Conservation (phyloP, 768 basidiomycete genomes). For the Lentinula lateritia region DNA sequence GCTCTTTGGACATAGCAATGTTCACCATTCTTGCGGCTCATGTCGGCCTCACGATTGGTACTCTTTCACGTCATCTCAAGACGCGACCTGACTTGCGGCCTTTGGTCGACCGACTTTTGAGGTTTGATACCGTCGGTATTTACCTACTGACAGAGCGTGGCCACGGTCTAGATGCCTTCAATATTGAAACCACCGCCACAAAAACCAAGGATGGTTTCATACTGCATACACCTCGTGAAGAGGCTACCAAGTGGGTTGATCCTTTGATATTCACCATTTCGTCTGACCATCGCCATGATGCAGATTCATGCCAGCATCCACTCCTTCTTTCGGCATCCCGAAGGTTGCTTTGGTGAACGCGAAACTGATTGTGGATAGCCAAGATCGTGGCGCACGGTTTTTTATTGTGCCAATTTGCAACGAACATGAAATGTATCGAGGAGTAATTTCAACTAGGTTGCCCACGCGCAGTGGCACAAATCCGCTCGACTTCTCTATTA, state of each 20-base stretch:
- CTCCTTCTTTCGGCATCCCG: slow-evolving; percentile 45
- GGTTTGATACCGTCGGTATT: slow-evolving; percentile 48
- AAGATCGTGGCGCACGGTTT: slow-evolving; percentile 46
- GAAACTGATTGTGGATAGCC: slow-evolving; percentile 42
- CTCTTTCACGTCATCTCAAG: slow-evolving; percentile 43
- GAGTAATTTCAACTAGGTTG: slow-evolving; percentile 44
- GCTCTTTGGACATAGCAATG: slow-evolving; percentile 45
- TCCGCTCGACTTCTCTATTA: slow-evolving; percentile 54
- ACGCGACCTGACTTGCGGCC: slow-evolving; percentile 44
- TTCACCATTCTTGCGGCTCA: slow-evolving; percentile 49
- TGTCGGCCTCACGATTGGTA: slow-evolving; percentile 48
- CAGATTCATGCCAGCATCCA: slow-evolving; percentile 58
- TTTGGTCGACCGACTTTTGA: slow-evolving; percentile 43
- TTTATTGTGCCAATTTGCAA: slow-evolving; percentile 54
- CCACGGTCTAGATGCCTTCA: slow-evolving; percentile 56
- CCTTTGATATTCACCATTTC: not conserved
- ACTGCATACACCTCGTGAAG: slow-evolving; percentile 50
- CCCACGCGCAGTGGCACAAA: slow-evolving; percentile 47
- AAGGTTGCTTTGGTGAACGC: slow-evolving; percentile 57
- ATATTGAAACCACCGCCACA: slow-evolving; percentile 58
- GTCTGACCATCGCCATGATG: slow-evolving; percentile 5
- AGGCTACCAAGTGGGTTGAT: slow-evolving; percentile 48
- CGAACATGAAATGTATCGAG: slow-evolving; percentile 45
- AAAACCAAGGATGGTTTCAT: slow-evolving; percentile 44
- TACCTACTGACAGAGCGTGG: slow-evolving; percentile 52